Percentiles rank a stretch among this genome's conserved stretches.
Evolutionary conservation across 257 asterid species (phyloP).

Genomic region (Capsicum chinense): DNA sequence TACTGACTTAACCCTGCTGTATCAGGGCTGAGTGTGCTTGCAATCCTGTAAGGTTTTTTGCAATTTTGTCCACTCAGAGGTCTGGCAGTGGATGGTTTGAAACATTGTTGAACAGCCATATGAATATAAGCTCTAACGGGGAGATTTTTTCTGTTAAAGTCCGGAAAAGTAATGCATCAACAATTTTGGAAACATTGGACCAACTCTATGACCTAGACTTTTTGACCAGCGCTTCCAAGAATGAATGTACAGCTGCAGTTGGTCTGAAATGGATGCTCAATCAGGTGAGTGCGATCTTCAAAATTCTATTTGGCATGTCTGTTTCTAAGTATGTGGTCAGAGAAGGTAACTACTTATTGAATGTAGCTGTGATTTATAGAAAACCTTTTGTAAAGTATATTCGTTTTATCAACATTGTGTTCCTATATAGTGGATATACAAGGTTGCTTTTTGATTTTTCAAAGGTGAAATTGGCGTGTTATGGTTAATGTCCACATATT

Average conservation of each 20-base stretch:
- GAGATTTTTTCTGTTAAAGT: slow-evolving; percentile 88
- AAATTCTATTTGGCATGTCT: neutral
- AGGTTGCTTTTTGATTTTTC: slow-evolving; percentile 19
- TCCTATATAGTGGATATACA: neutral
- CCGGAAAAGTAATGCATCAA: slow-evolving; percentile 67
- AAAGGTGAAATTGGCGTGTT: slow-evolving; percentile 12
- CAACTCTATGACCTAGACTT: slow-evolving; percentile 79
- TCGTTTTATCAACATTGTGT: neutral
- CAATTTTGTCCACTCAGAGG: slow-evolving; percentile 89
- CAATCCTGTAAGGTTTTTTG: slow-evolving; percentile 79
- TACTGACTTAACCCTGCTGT: slow-evolving; percentile 31
- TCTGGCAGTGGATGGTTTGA: slow-evolving; percentile 99
- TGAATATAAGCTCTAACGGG: slow-evolving; percentile 87
- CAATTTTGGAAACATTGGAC: slow-evolving; percentile 78
- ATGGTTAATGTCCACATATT: neutral
- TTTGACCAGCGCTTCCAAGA: slow-evolving; percentile 87
- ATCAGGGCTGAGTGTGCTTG: slow-evolving; percentile 83
- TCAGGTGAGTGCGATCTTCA: slow-evolving; percentile 58
- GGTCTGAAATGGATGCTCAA: slow-evolving; percentile 99
- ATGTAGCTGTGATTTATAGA: neutral
- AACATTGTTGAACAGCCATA: slow-evolving; percentile 79
- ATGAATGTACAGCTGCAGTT: slow-evolving; percentile 97
- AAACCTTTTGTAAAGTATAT: neutral
- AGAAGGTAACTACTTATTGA: neutral
- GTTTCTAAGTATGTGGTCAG: neutral